Conservation (phyloP, 192 early-diverging fungal genomes). For the Coemansia sp. region DNA sequence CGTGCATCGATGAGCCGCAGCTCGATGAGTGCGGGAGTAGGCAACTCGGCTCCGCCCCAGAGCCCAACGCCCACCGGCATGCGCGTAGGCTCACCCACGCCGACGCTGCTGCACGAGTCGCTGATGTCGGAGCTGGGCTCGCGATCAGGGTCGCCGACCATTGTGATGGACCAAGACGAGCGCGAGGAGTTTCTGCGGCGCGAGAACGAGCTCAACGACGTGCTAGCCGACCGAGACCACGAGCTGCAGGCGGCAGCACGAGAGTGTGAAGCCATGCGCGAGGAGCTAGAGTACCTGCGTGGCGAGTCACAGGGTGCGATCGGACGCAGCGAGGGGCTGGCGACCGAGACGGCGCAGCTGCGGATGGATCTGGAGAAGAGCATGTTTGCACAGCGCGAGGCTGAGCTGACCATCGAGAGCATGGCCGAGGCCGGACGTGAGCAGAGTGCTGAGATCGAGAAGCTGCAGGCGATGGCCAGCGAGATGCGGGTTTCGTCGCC, state of each 20-base stretch:
- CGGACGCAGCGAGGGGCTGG: conserved; percentile 73
- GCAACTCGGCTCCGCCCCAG: conserved; percentile 27
- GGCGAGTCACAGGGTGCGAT: conserved; percentile 57
- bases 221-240: conserved; percentile 87
- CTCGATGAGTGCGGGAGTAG: conserved; percentile 48
- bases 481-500: conserved; percentile 51
- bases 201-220: conserved; percentile 95
- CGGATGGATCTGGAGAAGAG: conserved; percentile 86
- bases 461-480: conserved; percentile 65
- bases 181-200: conserved; percentile 91
- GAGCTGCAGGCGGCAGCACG: conserved; percentile 68
- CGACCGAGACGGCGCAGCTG: conserved; percentile 69
- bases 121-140: conserved; percentile 48
- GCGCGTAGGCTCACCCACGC: conserved; percentile 44
- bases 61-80: conserved; percentile 44
- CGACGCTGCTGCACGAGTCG: conserved; percentile 48
- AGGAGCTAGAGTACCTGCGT: conserved; percentile 73
- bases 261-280: conserved; percentile 61
- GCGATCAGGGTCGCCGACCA: conserved; percentile 69
- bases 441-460: conserved; percentile 69
- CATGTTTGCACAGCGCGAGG: conserved; percentile 86
- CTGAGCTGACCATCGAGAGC: conserved; percentile 82
- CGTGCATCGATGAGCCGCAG: conserved; percentile 26
- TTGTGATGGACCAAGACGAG: conserved; percentile 81
- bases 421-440: conserved; percentile 85